Conservation (phyloP, 2,329 filamentous ascomycete genomes). For the Ascochyta fabae region DNA sequence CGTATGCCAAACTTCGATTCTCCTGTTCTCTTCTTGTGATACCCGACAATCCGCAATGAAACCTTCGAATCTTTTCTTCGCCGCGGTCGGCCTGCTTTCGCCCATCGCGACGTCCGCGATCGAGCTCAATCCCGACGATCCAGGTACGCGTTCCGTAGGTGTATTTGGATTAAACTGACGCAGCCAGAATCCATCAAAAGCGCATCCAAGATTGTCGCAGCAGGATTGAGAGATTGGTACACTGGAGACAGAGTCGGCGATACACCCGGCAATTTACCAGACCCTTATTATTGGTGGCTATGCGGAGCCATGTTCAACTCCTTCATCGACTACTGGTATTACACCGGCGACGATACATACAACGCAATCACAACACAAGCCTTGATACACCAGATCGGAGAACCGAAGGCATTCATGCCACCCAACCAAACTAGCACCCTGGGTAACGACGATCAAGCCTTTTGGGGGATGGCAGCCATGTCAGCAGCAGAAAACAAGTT, state of each 20-base stretch:
- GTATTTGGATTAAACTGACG: constrained; percentile 13
- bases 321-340: constrained; percentile 49
- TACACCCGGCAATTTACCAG: constrained; percentile 62
- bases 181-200: constrained; percentile 64
- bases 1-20: constrained; percentile 9
- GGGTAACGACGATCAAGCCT: constrained; percentile 75
- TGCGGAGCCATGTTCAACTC: constrained; percentile 47
- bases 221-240: constrained; percentile 69
- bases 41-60: constrained; percentile 27
- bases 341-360: constrained; percentile 44
- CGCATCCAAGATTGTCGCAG: constrained; percentile 66
- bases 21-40: constrained; percentile 7
- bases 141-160: constrained; percentile 20
- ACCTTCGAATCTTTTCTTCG: constrained; percentile 22
- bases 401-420: constrained; percentile 74
- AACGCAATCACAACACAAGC: constrained; percentile 53
- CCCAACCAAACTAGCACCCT: constrained; percentile 67
- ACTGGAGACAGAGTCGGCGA: constrained; percentile 65
- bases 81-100: constrained; percentile 24
- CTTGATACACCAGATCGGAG: constrained; percentile 75
- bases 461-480: constrained; percentile 72
- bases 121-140: constrained; percentile 26
- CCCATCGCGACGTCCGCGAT: constrained; percentile 24
- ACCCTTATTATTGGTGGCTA: constrained; percentile 52
- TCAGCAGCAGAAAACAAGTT: constrained; percentile 71